A percentile compares a stretch with the other conserved stretches of the same genome.
Evolutionary conservation across 805 yeast species (phyloP).

Genomic region (Yarrowia sp.): DNA sequence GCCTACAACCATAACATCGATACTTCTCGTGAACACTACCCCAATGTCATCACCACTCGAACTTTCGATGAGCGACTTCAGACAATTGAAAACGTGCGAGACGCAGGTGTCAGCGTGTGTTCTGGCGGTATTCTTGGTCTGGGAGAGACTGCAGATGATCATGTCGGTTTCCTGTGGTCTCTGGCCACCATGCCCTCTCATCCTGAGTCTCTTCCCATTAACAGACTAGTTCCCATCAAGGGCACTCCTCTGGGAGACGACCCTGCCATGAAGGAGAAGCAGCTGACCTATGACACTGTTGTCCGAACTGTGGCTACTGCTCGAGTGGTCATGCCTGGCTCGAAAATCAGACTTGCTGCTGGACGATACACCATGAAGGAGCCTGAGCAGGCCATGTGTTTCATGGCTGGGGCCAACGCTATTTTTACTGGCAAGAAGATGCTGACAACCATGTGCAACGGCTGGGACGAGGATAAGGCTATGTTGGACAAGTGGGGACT

Average conservation of each 20-base stretch:
- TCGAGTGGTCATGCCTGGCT: constrained; percentile 65
- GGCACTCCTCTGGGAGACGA: constrained; percentile 74
- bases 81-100: constrained; percentile 62
- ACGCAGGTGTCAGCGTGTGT: constrained; percentile 64
- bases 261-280: constrained; percentile 26
- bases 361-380: constrained; percentile 81
- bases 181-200: constrained; percentile 65
- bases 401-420: constrained; percentile 76
- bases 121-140: constrained; percentile 78
- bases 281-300: constrained; percentile 56
- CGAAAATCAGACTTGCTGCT: constrained; percentile 72
- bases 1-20: constrained; percentile 82
- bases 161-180: constrained; percentile 62
- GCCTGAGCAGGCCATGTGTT: constrained; percentile 68
- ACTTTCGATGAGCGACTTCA: constrained; percentile 65
- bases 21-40: constrained; percentile 73
- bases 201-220: constrained; percentile 80
- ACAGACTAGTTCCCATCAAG: constrained; percentile 69
- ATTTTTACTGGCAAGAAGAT: constrained; percentile 77
- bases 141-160: constrained; percentile 72
- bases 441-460: constrained; percentile 79
- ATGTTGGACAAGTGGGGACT: constrained; percentile 69
- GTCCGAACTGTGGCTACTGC: constrained; percentile 74
- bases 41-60: constrained; percentile 67
- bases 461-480: constrained; percentile 75